A percentile compares a stretch with the other conserved stretches of the same genome.
Conservation (phyloP, 2,329 filamentous ascomycete genomes). For the Plenodomus biglobosus region DNA sequence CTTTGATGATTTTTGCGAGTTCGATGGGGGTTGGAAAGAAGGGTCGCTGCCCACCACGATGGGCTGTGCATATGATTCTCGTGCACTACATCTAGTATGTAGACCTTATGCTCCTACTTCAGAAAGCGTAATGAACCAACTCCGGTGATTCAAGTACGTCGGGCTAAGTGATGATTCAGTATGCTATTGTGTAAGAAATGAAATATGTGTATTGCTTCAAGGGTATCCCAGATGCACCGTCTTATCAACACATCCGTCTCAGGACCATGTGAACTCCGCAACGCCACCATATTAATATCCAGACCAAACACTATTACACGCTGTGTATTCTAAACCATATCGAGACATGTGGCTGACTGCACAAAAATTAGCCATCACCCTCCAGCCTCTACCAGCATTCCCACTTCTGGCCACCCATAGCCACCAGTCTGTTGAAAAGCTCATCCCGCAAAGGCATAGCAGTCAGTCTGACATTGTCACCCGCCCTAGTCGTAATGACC, state of each 20-base stretch:
- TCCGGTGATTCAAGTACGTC: background rate
- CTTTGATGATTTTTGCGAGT: background rate
- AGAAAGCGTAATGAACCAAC: background rate
- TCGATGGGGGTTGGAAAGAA: background rate
- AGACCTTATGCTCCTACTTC: background rate
- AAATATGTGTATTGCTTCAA: background rate
- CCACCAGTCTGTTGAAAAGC: constrained; percentile 75
- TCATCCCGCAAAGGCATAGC: constrained; percentile 73
- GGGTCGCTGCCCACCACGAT: background rate
- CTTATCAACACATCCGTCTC: background rate
- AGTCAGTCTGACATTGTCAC: constrained; percentile 64
- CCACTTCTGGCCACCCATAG: constrained; percentile 82
- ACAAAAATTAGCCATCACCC: background rate
- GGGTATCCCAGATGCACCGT: constrained; percentile 6
- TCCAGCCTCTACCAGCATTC: constrained; percentile 62
- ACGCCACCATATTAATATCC: background rate
- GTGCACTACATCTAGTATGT: background rate
- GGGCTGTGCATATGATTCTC: background rate
- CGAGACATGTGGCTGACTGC: background rate
- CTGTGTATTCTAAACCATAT: background rate
- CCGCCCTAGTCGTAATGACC: constrained; percentile 62
- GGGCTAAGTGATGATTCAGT: background rate
- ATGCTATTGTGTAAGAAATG: background rate
- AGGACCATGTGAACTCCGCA: background rate
- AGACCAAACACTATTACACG: background rate